A percentile compares a stretch with the other conserved stretches of the same genome.
Conservation (phyloP, 1,139 yeast genomes). For the Scheffersomyces lignicola region DNA sequence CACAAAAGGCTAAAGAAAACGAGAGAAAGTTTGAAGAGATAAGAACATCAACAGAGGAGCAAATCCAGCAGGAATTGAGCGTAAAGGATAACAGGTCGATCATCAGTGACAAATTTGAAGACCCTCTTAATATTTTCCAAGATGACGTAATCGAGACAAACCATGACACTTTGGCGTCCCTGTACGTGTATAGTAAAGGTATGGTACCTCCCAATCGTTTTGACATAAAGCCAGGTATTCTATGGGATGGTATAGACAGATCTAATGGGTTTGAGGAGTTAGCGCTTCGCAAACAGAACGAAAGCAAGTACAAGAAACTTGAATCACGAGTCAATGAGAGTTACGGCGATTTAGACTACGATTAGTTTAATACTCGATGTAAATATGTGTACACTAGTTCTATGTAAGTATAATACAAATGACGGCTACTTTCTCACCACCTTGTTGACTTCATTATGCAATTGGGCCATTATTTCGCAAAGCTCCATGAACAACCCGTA, state of each 20-base stretch:
- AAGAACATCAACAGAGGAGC: constrained; percentile 10
- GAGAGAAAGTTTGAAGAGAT: constrained; percentile 8
- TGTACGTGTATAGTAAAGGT: constrained; percentile 44
- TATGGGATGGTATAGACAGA: constrained; percentile 95
- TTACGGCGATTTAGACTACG: constrained; percentile 25
- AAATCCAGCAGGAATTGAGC: constrained; percentile 27
- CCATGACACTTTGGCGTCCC: constrained; percentile 41
- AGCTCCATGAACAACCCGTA: constrained; percentile 85
- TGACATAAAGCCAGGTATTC: constrained; percentile 70
- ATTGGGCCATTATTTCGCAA: constrained; percentile 85
- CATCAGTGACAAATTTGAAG: constrained; percentile 50
- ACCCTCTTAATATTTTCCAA: constrained; percentile 60
- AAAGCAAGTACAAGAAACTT: constrained; percentile 25
- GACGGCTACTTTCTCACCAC: constrained; percentile 14
- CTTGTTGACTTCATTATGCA: constrained; percentile 61
- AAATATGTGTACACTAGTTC: constrained; percentile 1
- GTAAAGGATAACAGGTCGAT: constrained; percentile 20
- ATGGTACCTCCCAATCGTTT: constrained; percentile 69
- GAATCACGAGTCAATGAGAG: constrained; percentile 20
- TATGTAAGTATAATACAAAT: constrained; percentile 7
- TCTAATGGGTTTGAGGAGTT: constrained; percentile 84
- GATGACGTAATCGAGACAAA: constrained; percentile 10
- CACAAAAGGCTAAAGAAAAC: constrained; percentile 33
- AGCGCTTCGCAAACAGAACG: constrained; percentile 58
- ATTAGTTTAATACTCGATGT: no score